phyloP scores from a whole-genome alignment of 164 flowering plant species.

The Annona cherimola region DNA sequence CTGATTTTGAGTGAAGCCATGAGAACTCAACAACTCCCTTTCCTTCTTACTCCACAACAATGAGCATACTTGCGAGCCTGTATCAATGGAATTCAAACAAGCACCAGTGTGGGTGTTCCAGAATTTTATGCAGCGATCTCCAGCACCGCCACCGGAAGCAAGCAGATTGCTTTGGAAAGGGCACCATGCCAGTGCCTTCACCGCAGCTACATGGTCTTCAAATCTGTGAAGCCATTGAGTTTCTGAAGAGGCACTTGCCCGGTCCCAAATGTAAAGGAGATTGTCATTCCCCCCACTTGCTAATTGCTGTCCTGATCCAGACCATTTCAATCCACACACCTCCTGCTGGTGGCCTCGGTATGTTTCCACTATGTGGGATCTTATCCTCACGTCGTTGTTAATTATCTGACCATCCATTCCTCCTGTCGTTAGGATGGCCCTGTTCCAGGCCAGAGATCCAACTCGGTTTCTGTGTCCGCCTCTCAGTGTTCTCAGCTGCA shows the following conservation, averaged over 20 bases:
- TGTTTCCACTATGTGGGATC: conserved; percentile 44
- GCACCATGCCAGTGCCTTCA: conserved; percentile 70
- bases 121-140: conserved; percentile 55
- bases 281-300: conserved; percentile 77
- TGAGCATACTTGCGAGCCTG: conserved; percentile 64
- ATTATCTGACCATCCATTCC: conserved; percentile 50
- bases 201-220: conserved; percentile 62
- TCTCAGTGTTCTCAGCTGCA: conserved; percentile 49
- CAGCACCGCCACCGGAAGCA: conserved; percentile 61
- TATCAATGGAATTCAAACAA: conserved; percentile 58
- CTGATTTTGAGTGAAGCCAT: conserved; percentile 58
- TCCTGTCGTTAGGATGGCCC: conserved; percentile 52
- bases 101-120: conserved; percentile 70
- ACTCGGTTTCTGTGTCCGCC: conserved; percentile 50
- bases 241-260: conserved; percentile 34
- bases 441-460: conserved; percentile 59
- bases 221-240: conserved; percentile 59
- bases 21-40: conserved; percentile 57
- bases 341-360: conserved; percentile 56
- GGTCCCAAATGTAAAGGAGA: conserved; percentile 58
- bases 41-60: conserved; percentile 60
- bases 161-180: conserved; percentile 60
- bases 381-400: conserved; percentile 57
- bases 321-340: conserved; percentile 68
- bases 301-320: conserved; percentile 53